Evolutionary conservation across 805 yeast genomes (phyloP).

Genomic region (Teunomyces stri): DNA sequence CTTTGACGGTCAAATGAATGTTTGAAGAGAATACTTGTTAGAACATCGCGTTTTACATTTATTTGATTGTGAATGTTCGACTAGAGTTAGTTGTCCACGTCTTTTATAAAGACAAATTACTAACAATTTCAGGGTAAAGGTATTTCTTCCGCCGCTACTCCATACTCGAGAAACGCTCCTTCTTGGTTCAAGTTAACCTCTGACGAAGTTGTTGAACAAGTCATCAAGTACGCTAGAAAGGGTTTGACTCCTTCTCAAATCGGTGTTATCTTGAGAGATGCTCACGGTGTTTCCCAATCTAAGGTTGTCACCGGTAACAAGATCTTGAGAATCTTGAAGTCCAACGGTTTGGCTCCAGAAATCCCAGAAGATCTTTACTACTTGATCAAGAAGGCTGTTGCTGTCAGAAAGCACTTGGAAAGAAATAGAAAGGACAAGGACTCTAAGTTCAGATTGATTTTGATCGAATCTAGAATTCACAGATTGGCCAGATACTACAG

Average conservation of each 20-base stretch:
- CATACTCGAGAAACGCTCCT: slow-evolving; percentile 98
- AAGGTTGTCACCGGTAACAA: slow-evolving; percentile 98
- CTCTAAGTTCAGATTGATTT: slow-evolving; percentile 99
- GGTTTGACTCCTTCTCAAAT: slow-evolving; percentile 99
- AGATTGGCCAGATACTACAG: slow-evolving; percentile 99
- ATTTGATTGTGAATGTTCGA: no score
- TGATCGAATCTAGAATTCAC: slow-evolving; percentile 99
- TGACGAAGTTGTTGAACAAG: slow-evolving; percentile 95
- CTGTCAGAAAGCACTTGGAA: slow-evolving; percentile 99
- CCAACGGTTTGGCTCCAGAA: slow-evolving; percentile 99
- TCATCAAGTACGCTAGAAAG: slow-evolving; percentile 99
- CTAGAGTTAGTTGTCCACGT: not conserved
- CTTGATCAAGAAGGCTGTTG: slow-evolving; percentile 98
- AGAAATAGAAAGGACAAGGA: slow-evolving; percentile 99
- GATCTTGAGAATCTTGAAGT: slow-evolving; percentile 97
- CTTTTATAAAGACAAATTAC: slow-evolving; percentile 21
- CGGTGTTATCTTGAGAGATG: slow-evolving; percentile 99
- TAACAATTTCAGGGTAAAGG: slow-evolving; percentile 88
- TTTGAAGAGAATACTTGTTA: no score
- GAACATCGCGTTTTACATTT: no score
- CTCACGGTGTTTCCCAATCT: slow-evolving; percentile 99
- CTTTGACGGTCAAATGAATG: not conserved
- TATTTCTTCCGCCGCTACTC: slow-evolving; percentile 97
- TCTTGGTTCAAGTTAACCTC: slow-evolving; percentile 98
- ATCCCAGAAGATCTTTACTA: slow-evolving; percentile 99